Evolutionary conservation across 495 filamentous ascomycete species (phyloP).

Genomic region (Evansstolkia leycettana): DNA sequence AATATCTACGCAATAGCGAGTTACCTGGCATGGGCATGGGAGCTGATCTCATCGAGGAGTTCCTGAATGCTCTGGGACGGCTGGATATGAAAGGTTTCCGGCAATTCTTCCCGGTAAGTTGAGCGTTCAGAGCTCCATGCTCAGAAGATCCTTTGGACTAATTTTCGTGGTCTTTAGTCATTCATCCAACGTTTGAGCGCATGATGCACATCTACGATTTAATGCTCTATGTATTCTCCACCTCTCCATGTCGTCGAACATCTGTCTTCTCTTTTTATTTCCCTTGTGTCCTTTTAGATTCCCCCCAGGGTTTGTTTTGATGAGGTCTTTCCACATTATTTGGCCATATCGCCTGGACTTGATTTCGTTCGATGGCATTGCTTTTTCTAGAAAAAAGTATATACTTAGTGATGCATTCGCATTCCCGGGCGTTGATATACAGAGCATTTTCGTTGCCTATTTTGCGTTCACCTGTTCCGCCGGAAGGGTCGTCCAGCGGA

Average conservation of each 20-base stretch:
- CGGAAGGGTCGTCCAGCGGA: neutral
- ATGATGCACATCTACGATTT: constrained; percentile 12
- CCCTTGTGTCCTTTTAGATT: constrained; percentile 24
- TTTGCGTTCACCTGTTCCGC: neutral
- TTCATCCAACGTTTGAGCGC: constrained; percentile 39
- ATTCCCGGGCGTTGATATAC: neutral
- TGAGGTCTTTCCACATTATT: constrained; percentile 1
- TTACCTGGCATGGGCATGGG: constrained; percentile 43
- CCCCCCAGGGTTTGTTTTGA: constrained; percentile 26
- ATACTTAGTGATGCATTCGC: neutral
- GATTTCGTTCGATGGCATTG: neutral
- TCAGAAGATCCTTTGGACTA: neutral
- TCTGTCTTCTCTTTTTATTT: constrained; percentile 6
- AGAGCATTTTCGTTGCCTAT: neutral
- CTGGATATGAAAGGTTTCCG: constrained; percentile 41
- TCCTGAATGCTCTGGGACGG: constrained; percentile 39
- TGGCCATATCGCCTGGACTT: neutral
- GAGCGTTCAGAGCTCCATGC: no score
- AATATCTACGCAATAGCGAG: constrained; percentile 41
- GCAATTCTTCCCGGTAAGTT: constrained; percentile 39
- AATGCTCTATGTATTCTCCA: constrained; percentile 4
- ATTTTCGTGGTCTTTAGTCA: constrained; percentile 18
- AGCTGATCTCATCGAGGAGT: constrained; percentile 39
- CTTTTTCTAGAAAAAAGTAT: neutral
- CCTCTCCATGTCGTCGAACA: constrained; percentile 10